These are phyloP conservation scores for Nakazawaea wickerhamii DNA, from an alignment of 805 yeast genomes.

Conservation along the genomic window DNA sequence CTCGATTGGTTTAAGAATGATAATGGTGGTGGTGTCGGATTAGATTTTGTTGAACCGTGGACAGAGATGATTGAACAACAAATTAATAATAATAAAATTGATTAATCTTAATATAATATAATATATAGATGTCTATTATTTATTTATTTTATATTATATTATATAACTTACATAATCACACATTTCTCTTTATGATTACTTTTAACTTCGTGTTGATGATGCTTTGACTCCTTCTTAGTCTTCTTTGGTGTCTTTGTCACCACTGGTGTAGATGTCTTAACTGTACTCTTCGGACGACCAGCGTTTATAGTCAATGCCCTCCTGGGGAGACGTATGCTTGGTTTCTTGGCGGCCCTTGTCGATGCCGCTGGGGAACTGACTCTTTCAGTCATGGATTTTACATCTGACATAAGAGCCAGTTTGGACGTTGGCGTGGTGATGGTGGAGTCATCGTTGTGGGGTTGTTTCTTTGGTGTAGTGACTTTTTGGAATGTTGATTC, in stretches of 20 bases:
- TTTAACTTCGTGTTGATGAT: background rate
- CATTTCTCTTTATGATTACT: conserved; percentile 3
- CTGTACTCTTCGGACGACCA: background rate
- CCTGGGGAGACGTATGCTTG: background rate
- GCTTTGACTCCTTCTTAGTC: background rate
- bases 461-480: background rate
- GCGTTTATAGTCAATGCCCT: background rate
- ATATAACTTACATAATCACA: background rate
- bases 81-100: conserved; percentile 21
- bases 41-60: conserved; percentile 70
- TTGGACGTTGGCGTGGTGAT: background rate
- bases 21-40: conserved; percentile 41
- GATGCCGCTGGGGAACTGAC: background rate
- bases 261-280: background rate
- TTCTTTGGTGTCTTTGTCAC: background rate
- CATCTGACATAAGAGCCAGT: no score
- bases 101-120: background rate
- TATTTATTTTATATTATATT: background rate
- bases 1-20: conserved; percentile 43
- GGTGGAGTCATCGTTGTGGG: background rate
- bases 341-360: background rate
- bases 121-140: background rate
- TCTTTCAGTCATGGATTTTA: no score
- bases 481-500: background rate
- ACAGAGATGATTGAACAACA: conserved; percentile 75